Evolutionary conservation across 257 asterid genomes (phyloP).

Genomic region (Lantana camara): DNA sequence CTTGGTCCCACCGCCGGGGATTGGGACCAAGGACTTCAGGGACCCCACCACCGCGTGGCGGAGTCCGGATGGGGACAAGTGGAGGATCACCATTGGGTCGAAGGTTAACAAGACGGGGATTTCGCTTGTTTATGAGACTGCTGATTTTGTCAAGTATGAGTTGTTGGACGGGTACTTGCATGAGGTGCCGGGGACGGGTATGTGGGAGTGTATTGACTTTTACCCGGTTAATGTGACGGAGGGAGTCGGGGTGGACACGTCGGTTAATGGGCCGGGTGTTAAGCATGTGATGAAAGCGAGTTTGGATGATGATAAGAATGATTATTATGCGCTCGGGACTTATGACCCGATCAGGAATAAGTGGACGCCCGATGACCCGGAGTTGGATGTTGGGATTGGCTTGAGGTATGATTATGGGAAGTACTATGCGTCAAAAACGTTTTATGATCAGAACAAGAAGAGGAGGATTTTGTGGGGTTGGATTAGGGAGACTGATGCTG

Average conservation of each 20-base stretch:
- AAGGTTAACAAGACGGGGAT: slow-evolving; percentile 52
- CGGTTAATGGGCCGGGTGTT: slow-evolving; percentile 49
- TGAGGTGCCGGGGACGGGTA: slow-evolving; percentile 61
- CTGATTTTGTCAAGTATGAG: slow-evolving; percentile 39
- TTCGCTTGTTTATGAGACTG: slow-evolving; percentile 49
- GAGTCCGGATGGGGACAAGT: slow-evolving; percentile 39
- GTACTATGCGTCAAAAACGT: slow-evolving; percentile 66
- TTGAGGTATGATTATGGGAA: slow-evolving; percentile 55
- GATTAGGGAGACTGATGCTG: slow-evolving; percentile 61
- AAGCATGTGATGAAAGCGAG: slow-evolving; percentile 65
- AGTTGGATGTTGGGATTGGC: slow-evolving; percentile 62
- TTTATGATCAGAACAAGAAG: slow-evolving; percentile 48
- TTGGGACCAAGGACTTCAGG: slow-evolving; percentile 44
- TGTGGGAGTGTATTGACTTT: slow-evolving; percentile 76
- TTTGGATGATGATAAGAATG: slow-evolving; percentile 46
- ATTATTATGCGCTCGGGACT: slow-evolving; percentile 55
- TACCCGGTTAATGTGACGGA: slow-evolving; percentile 47
- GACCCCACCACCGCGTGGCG: slow-evolving; percentile 70
- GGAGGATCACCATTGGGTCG: slow-evolving; percentile 56
- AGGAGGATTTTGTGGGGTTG: slow-evolving; percentile 70
- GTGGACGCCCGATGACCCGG: slow-evolving; percentile 61
- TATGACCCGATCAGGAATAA: slow-evolving; percentile 40
- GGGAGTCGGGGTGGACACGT: slow-evolving; percentile 55
- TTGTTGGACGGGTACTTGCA: slow-evolving; percentile 46
- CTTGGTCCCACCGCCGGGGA: slow-evolving; percentile 55